phyloP scores from a whole-genome alignment of 1,284 basidiomycete genomes.

The Peniophora sp. region DNA sequence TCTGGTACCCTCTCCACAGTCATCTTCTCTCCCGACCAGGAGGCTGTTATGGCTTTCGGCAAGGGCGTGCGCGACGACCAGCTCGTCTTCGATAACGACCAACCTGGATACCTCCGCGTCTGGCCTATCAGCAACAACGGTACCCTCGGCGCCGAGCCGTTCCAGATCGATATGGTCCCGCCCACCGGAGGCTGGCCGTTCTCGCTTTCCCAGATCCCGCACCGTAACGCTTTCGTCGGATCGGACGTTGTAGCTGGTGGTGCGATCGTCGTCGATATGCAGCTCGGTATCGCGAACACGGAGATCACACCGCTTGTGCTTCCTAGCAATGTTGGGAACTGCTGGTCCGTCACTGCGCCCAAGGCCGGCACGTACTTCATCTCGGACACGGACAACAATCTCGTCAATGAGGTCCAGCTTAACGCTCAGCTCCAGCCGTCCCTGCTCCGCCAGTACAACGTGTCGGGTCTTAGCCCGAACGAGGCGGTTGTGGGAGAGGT shows the following conservation, averaged over 20 bases:
- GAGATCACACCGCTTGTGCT: slow-evolving; percentile 12
- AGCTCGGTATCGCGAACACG: slow-evolving; percentile 6
- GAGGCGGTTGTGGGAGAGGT: too few species aligned
- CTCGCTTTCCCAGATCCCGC: slow-evolving; percentile 32
- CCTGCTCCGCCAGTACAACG: too few species aligned
- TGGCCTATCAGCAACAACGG: slow-evolving; percentile 31
- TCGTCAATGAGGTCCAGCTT: slow-evolving; percentile 39
- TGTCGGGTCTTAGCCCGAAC: too few species aligned
- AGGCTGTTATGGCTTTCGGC: background rate
- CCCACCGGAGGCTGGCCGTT: slow-evolving; percentile 21
- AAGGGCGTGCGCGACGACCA: background rate
- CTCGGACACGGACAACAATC: slow-evolving; percentile 33
- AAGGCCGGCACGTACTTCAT: slow-evolving; percentile 43
- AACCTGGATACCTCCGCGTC: slow-evolving; percentile 33
- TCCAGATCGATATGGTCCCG: slow-evolving; percentile 20
- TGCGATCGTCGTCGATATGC: slow-evolving; percentile 37
- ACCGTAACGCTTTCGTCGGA: slow-evolving; percentile 33
- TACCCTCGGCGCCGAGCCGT: slow-evolving; percentile 33
- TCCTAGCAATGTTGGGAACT: slow-evolving; percentile 35
- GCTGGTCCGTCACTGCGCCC: slow-evolving; percentile 38
- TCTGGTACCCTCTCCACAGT: background rate
- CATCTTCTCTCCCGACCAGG: background rate
- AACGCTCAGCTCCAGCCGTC: slow-evolving; percentile 11
- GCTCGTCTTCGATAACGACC: slow-evolving; percentile 6
- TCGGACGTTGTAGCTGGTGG: slow-evolving; percentile 35